A percentile compares a stretch with the other conserved stretches of the same genome.
Evolutionary conservation across 208 protist genomes (phyloP).

Genomic region (Wallacemonas collosoma): DNA sequence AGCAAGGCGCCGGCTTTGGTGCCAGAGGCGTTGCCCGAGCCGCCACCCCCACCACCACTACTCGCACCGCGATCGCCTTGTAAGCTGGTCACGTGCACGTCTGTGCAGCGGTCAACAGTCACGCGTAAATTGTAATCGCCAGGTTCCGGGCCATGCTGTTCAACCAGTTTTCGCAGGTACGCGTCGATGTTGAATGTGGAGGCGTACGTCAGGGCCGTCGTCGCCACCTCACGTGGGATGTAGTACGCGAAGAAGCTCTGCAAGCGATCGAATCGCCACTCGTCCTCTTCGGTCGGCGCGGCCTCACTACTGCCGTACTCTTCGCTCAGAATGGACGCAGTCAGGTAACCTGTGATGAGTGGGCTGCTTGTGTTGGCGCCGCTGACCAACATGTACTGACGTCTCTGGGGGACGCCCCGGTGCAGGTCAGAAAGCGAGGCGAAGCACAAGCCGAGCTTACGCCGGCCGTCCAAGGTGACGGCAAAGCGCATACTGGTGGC

Average conservation of each 20-base stretch:
- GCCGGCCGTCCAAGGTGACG: constrained; percentile 49
- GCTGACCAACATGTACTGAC: constrained; percentile 69
- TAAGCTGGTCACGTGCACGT: constrained; percentile 17
- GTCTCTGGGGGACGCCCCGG: constrained; percentile 45
- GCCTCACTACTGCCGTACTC: constrained; percentile 54
- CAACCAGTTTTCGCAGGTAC: constrained; percentile 56
- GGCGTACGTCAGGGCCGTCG: constrained; percentile 63
- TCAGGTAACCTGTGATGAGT: constrained; percentile 64
- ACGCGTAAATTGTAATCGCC: constrained; percentile 52
- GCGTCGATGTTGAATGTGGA: constrained; percentile 66
- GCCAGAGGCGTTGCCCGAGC: not conserved
- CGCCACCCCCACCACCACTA: not conserved
- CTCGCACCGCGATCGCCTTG: not conserved
- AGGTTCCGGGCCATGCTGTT: constrained; percentile 80
- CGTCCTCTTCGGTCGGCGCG: constrained; percentile 35
- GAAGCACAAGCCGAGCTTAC: constrained; percentile 59
- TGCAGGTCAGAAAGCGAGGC: constrained; percentile 61
- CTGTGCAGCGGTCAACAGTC: constrained; percentile 47
- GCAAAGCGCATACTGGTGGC: constrained; percentile 48
- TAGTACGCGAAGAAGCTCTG: constrained; percentile 79
- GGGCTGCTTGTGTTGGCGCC: constrained; percentile 38
- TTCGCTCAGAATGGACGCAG: constrained; percentile 45
- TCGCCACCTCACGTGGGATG: constrained; percentile 51
- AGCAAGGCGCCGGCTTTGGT: constrained; percentile 4
- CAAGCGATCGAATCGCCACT: constrained; percentile 51